Percentiles rank a stretch among this genome's conserved stretches.
These are phyloP conservation scores for Cercophora scortea DNA, from an alignment of 495 filamentous ascomycete genomes.

Conservation along the genomic window DNA sequence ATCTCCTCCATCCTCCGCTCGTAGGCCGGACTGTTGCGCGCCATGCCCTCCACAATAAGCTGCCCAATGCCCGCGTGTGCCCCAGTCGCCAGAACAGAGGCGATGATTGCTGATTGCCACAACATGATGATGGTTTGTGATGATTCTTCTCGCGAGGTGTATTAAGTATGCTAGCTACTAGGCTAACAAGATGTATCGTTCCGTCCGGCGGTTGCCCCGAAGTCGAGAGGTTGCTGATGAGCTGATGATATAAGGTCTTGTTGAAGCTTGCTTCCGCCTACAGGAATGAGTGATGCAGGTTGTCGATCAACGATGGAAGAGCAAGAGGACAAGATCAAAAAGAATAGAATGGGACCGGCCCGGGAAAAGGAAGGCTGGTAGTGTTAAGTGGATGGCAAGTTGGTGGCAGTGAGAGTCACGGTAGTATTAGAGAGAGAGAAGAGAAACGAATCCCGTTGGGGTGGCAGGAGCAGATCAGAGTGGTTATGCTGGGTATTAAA, in stretches of 20 bases:
- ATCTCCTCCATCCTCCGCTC: constrained; percentile 21
- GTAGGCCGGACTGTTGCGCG: constrained; percentile 9
- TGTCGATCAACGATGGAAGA: background rate
- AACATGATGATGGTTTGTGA: constrained; percentile 12
- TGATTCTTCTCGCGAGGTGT: constrained; percentile 11
- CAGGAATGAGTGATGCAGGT: background rate
- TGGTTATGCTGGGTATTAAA: background rate
- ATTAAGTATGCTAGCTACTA: constrained; percentile 3
- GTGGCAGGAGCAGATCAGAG: too few species aligned
- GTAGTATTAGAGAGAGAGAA: constrained; percentile 4
- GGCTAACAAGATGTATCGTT: constrained; percentile 5
- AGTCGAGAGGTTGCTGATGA: background rate
- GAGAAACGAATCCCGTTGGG: constrained; percentile 4
- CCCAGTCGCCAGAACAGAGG: constrained; percentile 20
- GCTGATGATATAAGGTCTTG: background rate
- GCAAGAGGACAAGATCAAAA: constrained; percentile 1
- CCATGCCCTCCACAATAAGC: constrained; percentile 19
- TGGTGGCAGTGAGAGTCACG: background rate
- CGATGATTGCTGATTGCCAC: constrained; percentile 19
- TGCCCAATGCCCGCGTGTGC: constrained; percentile 18
- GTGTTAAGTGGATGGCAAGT: too few species aligned
- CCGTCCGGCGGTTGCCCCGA: constrained; percentile 11
- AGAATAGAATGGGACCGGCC: constrained; percentile 22
- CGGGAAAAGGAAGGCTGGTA: constrained; percentile 15
- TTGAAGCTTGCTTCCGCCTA: background rate